Evolutionary conservation across 2,329 filamentous ascomycete genomes (phyloP).

Genomic region (Boeremia exigua): DNA sequence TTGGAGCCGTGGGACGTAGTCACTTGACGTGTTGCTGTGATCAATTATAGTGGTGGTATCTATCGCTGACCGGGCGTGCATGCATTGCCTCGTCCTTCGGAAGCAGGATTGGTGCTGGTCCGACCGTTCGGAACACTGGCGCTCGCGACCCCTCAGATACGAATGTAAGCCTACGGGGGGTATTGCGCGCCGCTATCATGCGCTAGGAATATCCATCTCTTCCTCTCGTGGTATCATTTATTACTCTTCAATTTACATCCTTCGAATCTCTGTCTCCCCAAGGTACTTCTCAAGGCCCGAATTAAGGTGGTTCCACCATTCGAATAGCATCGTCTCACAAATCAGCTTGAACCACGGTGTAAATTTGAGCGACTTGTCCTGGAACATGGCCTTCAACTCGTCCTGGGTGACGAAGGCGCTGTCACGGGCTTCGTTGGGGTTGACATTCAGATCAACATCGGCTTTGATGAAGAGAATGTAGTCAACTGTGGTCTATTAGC

Average conservation of each 20-base stretch:
- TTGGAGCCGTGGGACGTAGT: constrained; percentile 31
- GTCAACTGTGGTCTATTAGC: constrained; percentile 69
- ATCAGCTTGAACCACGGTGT: constrained; percentile 99
- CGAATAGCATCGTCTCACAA: constrained; percentile 94
- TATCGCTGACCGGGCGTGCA: constrained; percentile 31
- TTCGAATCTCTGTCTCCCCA: constrained; percentile 84
- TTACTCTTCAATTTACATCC: constrained; percentile 64
- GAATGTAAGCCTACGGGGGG: constrained; percentile 8
- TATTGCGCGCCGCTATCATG: constrained; percentile 47
- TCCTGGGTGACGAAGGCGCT: constrained; percentile 83
- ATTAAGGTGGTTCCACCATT: constrained; percentile 93
- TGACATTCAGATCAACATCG: constrained; percentile 81
- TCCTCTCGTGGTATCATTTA: constrained; percentile 56
- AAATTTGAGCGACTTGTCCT: constrained; percentile 80
- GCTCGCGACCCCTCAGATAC: constrained; percentile 13
- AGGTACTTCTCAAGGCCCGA: constrained; percentile 81
- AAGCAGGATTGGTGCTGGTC: constrained; percentile 24
- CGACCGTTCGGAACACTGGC: constrained; percentile 15
- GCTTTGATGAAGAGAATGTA: constrained; percentile 96
- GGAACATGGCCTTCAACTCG: constrained; percentile 83
- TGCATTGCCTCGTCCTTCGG: constrained; percentile 30
- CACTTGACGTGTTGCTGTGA: constrained; percentile 31
- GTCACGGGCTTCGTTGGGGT: constrained; percentile 87
- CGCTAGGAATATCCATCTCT: constrained; percentile 79
- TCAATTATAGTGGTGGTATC: constrained; percentile 35